Percentiles rank a stretch among this genome's conserved stretches.
phyloP scores from a whole-genome alignment of 495 filamentous ascomycete genomes.

The Diplogelasinospora grovesii region DNA sequence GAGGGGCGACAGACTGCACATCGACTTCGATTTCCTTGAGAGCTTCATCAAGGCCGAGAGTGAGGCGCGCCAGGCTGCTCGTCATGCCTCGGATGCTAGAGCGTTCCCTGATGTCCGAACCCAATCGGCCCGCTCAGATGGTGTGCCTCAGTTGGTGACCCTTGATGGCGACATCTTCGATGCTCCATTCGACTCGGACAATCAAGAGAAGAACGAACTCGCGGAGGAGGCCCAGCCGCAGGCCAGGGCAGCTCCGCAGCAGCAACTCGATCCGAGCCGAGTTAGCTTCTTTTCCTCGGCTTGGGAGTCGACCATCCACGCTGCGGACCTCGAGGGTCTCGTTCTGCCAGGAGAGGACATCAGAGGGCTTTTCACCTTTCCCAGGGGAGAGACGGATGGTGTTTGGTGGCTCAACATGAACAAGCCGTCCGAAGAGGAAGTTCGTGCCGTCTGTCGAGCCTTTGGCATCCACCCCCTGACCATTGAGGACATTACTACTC shows the following conservation, averaged over 20 bases:
- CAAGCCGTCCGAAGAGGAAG: conserved; percentile 82
- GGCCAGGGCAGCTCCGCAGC: conserved; percentile 17
- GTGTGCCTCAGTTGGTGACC: conserved; percentile 27
- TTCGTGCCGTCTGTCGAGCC: conserved; percentile 78
- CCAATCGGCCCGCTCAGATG: conserved; percentile 9
- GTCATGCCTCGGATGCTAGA: conserved; percentile 31
- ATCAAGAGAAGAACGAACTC: conserved; percentile 4
- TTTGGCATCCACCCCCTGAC: conserved; percentile 93
- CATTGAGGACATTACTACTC: conserved; percentile 86
- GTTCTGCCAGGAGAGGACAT: conserved; percentile 83
- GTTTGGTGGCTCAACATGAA: conserved; percentile 96
- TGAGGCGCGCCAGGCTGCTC: conserved; percentile 44
- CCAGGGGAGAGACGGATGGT: conserved; percentile 59
- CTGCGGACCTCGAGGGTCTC: conserved; percentile 78
- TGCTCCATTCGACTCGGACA: conserved; percentile 27
- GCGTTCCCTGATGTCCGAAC: conserved; percentile 58
- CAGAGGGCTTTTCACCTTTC: conserved; percentile 77
- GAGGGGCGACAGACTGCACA: conserved; percentile 42
- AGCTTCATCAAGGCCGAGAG: conserved; percentile 57
- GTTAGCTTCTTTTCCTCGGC: conserved; percentile 97
- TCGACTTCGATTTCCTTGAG: conserved; percentile 86
- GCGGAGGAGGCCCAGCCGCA: conserved; percentile 14
- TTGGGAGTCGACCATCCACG: conserved; percentile 83
- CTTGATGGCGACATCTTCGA: conserved; percentile 44
- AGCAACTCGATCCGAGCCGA: conserved; percentile 54